phyloP scores from a whole-genome alignment of 257 asterid species.

The Salvia hispanica region DNA sequence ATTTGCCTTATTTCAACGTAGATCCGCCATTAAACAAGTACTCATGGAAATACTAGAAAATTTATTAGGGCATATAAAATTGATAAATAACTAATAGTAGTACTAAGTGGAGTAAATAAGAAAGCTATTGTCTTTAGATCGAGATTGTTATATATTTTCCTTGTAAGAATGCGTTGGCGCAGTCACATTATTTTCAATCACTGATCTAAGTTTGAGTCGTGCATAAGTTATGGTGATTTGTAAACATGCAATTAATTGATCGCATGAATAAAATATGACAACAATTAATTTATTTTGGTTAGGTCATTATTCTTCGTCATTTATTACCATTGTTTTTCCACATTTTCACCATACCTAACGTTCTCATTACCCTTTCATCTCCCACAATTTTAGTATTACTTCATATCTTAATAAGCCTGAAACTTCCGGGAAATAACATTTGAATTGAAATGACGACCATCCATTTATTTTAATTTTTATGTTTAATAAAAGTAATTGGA shows the following conservation, averaged over 20 bases:
- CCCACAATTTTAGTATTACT: conserved; percentile 2
- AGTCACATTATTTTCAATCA: background rate
- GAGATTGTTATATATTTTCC: no score
- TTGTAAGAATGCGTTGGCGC: no score
- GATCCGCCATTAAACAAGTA: no score
- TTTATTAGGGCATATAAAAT: no score
- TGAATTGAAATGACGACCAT: background rate
- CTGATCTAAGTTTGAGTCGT: background rate
- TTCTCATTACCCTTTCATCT: background rate
- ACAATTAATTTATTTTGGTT: background rate
- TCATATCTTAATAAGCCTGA: background rate
- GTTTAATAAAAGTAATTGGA: background rate
- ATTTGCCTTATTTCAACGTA: no score
- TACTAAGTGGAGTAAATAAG: no score
- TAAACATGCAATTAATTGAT: background rate
- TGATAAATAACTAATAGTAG: no score
- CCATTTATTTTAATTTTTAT: background rate
- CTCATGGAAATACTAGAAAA: no score
- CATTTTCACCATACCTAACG: background rate
- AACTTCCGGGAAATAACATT: conserved; percentile 3
- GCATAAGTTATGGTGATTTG: background rate
- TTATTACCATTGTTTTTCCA: background rate
- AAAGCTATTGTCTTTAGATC: no score
- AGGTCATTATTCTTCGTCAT: conserved; percentile 13
- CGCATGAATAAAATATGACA: background rate